phyloP scores from a whole-genome alignment of 768 basidiomycete species.

The Suillus tomentosus region DNA sequence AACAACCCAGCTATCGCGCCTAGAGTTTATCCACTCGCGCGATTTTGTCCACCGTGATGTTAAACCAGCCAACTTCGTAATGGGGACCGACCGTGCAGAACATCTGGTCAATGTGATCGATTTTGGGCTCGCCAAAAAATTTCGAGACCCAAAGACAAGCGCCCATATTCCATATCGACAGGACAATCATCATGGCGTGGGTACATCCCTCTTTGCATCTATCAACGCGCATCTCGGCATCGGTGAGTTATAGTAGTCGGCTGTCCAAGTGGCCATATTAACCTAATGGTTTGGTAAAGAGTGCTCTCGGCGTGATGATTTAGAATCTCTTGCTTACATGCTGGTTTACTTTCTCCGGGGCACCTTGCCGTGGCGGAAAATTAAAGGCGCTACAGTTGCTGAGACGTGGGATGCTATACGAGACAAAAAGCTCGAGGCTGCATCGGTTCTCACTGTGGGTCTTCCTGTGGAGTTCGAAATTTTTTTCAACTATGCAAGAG shows the following conservation, averaged over 20 bases:
- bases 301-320: conserved; percentile 75
- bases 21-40: conserved; percentile 95
- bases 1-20: conserved; percentile 76
- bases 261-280: background rate
- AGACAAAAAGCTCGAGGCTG: conserved; percentile 67
- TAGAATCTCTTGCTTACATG: conserved; percentile 82
- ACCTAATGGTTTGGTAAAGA: conserved; percentile 41
- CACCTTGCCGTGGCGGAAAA: conserved; percentile 75
- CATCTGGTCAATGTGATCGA: conserved; percentile 90
- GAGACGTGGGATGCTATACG: conserved; percentile 79
- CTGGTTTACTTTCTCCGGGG: conserved; percentile 80
- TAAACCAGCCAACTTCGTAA: conserved; percentile 98
- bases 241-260: conserved; percentile 42
- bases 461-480: conserved; percentile 83
- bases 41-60: conserved; percentile 96
- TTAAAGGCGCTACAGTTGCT: conserved; percentile 64
- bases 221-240: conserved; percentile 77
- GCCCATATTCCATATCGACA: conserved; percentile 74
- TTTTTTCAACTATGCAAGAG: conserved; percentile 75
- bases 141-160: conserved; percentile 63
- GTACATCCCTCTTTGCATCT: conserved; percentile 74
- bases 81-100: conserved; percentile 75
- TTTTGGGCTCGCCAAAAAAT: conserved; percentile 84
- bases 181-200: conserved; percentile 76
- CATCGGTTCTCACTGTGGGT: conserved; percentile 69